phyloP scores from a whole-genome alignment of 257 asterid genomes.

The Fraxinus quadrangulata region DNA sequence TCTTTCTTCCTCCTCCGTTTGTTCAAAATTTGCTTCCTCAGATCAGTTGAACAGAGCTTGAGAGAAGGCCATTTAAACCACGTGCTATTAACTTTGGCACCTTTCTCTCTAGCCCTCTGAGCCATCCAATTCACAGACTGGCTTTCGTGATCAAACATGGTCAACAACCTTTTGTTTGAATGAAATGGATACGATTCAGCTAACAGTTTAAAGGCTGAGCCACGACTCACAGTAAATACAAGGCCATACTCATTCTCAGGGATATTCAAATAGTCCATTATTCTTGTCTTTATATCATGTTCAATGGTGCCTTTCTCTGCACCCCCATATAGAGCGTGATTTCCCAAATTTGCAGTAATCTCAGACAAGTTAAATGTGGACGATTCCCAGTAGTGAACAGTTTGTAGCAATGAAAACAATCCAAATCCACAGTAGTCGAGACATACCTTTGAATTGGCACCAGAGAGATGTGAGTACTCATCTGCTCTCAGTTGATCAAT shows the following conservation, averaged over 20 bases:
- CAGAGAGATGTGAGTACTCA: slow-evolving; percentile 34
- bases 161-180: slow-evolving; percentile 34
- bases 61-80: slow-evolving; percentile 38
- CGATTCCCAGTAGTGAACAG: slow-evolving; percentile 35
- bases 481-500: slow-evolving; percentile 39
- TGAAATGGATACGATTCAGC: slow-evolving; percentile 42
- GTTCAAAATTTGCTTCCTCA: slow-evolving; percentile 35
- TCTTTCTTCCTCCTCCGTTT: slow-evolving; percentile 23
- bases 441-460: slow-evolving; percentile 36
- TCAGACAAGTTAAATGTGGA: slow-evolving; percentile 37
- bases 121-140: slow-evolving; percentile 31
- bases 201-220: slow-evolving; percentile 39
- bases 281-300: slow-evolving; percentile 36
- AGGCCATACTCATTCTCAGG: slow-evolving; percentile 41
- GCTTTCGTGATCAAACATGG: slow-evolving; percentile 46
- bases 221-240: slow-evolving; percentile 42
- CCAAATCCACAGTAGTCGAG: slow-evolving; percentile 50
- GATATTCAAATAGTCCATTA: slow-evolving; percentile 40
- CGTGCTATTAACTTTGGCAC: slow-evolving; percentile 20
- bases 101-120: too few species aligned
- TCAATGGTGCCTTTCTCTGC: slow-evolving; percentile 38
- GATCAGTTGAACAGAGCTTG: slow-evolving; percentile 36
- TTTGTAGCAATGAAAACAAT: slow-evolving; percentile 35
- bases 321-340: slow-evolving; percentile 40
- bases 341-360: slow-evolving; percentile 37